phyloP scores from a whole-genome alignment of 2,329 filamentous ascomycete species.

The Alternaria brassicae region DNA sequence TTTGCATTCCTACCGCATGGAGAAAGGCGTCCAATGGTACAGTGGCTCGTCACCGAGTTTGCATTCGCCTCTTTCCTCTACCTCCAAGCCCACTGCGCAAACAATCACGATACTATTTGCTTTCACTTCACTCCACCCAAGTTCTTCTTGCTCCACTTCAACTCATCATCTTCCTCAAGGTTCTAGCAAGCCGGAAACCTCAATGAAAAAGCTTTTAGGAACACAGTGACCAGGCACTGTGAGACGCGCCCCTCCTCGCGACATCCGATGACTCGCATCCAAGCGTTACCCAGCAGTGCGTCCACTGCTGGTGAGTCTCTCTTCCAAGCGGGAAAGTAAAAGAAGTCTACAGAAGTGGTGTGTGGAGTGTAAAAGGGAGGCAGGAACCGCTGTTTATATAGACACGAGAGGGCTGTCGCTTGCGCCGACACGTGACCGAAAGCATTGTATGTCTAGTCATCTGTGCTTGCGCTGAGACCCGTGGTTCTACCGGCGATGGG shows the following conservation, averaged over 20 bases:
- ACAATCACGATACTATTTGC: not conserved
- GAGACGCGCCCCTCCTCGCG: conserved; percentile 6
- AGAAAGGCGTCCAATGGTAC: not conserved
- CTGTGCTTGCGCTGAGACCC: not conserved
- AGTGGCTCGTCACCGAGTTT: not conserved
- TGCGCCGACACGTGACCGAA: not conserved
- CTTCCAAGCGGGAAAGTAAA: not conserved
- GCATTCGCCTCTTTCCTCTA: not conserved
- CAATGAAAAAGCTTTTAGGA: conserved; percentile 11
- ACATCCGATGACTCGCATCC: conserved; percentile 12
- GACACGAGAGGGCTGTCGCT: not conserved
- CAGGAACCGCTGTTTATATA: conserved; percentile 1
- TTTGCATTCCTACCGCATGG: not conserved
- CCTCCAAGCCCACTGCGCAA: not conserved
- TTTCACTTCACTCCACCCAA: not conserved
- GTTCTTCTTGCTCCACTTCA: too few species aligned
- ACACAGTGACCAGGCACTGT: conserved; percentile 1
- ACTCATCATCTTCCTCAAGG: conserved; percentile 9
- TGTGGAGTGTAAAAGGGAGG: not conserved
- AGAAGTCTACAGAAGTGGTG: not conserved
- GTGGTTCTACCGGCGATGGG: not conserved
- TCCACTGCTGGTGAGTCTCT: conserved; percentile 1
- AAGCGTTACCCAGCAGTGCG: not conserved
- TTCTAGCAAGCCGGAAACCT: conserved; percentile 6
- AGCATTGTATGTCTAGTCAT: not conserved